A percentile compares a stretch with the other conserved stretches of the same genome.
Evolutionary conservation across 2,329 filamentous ascomycete species (phyloP).

Genomic region (Cladosporium sp.): DNA sequence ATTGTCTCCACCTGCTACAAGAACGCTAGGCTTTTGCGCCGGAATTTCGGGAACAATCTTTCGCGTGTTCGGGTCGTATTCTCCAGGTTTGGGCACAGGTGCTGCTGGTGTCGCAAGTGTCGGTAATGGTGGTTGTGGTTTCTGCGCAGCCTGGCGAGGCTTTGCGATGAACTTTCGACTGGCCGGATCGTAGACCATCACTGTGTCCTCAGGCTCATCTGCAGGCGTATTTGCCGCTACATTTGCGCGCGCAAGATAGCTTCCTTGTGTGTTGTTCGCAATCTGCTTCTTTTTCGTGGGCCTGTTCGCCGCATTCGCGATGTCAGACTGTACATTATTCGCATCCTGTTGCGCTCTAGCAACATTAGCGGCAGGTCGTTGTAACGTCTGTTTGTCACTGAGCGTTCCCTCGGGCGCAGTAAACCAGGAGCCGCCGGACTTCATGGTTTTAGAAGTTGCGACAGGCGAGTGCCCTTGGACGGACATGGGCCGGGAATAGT

Average conservation of each 20-base stretch:
- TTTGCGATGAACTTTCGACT: constrained; percentile 33
- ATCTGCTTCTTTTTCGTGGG: constrained; percentile 21
- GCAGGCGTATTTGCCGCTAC: not conserved
- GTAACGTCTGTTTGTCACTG: constrained; percentile 22
- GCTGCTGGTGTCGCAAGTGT: constrained; percentile 16
- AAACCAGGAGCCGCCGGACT: constrained; percentile 52
- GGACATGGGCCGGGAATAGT: constrained; percentile 57
- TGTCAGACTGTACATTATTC: not conserved
- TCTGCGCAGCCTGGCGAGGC: constrained; percentile 22
- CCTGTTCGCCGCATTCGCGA: constrained; percentile 24
- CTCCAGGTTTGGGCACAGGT: constrained; percentile 25
- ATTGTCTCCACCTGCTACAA: constrained; percentile 3
- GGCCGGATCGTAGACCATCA: constrained; percentile 36
- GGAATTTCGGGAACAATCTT: constrained; percentile 28
- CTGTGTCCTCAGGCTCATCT: constrained; percentile 24
- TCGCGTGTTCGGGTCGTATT: constrained; percentile 34
- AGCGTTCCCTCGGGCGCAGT: constrained; percentile 62
- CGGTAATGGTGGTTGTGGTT: constrained; percentile 23
- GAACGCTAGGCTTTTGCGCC: constrained; percentile 8
- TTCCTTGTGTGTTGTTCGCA: constrained; percentile 15
- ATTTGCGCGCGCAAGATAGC: constrained; percentile 21
- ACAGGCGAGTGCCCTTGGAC: constrained; percentile 35
- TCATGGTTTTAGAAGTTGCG: constrained; percentile 20
- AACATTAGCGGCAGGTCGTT: not conserved
- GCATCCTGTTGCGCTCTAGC: constrained; percentile 9